Percentiles rank a stretch among this genome's conserved stretches.
These are phyloP conservation scores for Cystofilobasidium capitatum DNA, from an alignment of 768 basidiomycete species.

Conservation along the genomic window DNA sequence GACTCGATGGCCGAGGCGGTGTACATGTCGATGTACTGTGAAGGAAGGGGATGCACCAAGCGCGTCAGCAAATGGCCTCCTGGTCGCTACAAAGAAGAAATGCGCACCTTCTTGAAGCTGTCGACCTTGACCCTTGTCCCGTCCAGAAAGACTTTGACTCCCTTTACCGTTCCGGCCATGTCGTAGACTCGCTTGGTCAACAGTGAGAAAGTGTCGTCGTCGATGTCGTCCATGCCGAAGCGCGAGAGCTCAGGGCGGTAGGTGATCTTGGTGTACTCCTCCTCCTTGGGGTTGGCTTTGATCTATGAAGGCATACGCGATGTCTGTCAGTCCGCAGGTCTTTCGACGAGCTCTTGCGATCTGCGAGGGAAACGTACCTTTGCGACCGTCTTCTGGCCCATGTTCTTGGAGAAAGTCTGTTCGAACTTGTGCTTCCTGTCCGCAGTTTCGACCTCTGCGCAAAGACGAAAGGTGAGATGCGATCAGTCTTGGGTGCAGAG, in stretches of 20 bases:
- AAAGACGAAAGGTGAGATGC: background rate
- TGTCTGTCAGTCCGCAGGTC: background rate
- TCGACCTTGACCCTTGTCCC: slow-evolving; percentile 83
- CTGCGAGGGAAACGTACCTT: slow-evolving; percentile 44
- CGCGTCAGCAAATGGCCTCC: background rate
- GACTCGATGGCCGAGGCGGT: slow-evolving; percentile 60
- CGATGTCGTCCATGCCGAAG: slow-evolving; percentile 81
- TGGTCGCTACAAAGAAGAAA: background rate
- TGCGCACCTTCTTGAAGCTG: slow-evolving; percentile 61
- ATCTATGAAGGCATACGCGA: slow-evolving; percentile 43
- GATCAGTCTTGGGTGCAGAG: background rate
- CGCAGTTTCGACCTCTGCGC: slow-evolving; percentile 70
- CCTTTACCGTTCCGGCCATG: slow-evolving; percentile 87
- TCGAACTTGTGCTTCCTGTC: slow-evolving; percentile 91
- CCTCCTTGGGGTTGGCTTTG: slow-evolving; percentile 73
- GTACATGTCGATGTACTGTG: slow-evolving; percentile 87
- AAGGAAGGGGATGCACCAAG: background rate
- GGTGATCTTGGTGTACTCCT: slow-evolving; percentile 85
- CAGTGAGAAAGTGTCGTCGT: slow-evolving; percentile 79
- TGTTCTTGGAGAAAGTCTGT: slow-evolving; percentile 89
- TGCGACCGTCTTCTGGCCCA: slow-evolving; percentile 73
- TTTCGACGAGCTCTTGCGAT: background rate
- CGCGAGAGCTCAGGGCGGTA: slow-evolving; percentile 85
- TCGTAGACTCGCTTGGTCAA: slow-evolving; percentile 92
- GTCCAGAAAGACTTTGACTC: slow-evolving; percentile 87